Evolutionary conservation across 108 stramenopile genomes (phyloP), one percentile per base, ranked within the genome.

Genomic region (Asterionellopsis glacialis): DNA sequence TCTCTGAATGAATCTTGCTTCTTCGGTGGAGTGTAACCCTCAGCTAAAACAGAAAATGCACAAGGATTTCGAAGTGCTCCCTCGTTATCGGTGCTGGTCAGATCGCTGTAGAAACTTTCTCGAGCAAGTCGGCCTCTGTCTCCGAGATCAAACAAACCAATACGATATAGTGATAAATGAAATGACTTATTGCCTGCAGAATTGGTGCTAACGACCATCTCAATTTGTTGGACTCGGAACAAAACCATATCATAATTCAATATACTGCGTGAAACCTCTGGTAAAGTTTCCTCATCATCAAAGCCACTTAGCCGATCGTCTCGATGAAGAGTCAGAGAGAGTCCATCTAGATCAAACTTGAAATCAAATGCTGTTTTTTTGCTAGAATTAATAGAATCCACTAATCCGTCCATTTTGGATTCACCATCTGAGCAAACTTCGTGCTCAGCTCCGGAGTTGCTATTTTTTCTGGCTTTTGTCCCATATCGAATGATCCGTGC

Each of bases 401-500:
- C 5, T 5, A 7, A 5, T 33, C 33, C 33, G 33, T 33, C 19
- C 22, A 28, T n/a, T 50, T 48, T 61, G 16, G 45, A 9, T 21
- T 52, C 33, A 21, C 7, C 15, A 9, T 64, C 63, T 26, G 5
- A 4, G 12, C 1, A 53, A 25, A 5, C 23, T 15, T 53, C 23
- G 41, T 5, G 11, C 5, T 41, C 7, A n/a, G 56, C 19, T 1
- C 15, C 19, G 3, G 3, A 9, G 5, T 42, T 41, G 15, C 1
- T 39, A 4, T 40, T n/a, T 13, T n/a, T n/a, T 62, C 59, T 19
- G 51, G 52, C 25, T 60, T 72, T 19, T 67, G 65, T 67, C 11
- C 81, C 81, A 57, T 82, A 86, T 45, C 79, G 51, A 18, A 86
- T 74, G 57, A 80, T 73, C 21, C 85, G 54, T 41, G 85, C 85